These are phyloP conservation scores for Helotiales sp. DNA, from an alignment of 2,329 filamentous ascomycete genomes.

Conservation along the genomic window DNA sequence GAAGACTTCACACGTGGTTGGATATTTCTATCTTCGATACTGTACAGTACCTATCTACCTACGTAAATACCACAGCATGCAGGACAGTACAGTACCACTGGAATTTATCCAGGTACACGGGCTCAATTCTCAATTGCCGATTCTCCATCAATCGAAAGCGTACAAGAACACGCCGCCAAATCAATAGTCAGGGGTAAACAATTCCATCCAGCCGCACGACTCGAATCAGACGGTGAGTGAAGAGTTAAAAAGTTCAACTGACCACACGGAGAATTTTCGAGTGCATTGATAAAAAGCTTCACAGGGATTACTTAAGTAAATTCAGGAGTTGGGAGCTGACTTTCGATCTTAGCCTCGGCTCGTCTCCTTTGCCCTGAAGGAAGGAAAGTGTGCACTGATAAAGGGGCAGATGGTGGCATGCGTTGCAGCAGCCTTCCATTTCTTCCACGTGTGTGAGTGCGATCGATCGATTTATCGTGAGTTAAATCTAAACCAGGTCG, in stretches of 20 bases:
- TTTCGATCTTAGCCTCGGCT: conserved; percentile 12
- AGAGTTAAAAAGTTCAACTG: neutral
- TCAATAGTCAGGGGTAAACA: conserved; percentile 10
- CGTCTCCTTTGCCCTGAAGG: conserved; percentile 4
- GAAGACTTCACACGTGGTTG: neutral
- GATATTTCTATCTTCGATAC: no score
- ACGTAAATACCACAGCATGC: no score
- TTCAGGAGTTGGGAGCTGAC: no score
- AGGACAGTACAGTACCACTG: neutral
- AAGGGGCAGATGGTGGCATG: no score
- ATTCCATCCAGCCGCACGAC: neutral
- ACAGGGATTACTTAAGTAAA: no score
- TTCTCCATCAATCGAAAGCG: conserved; percentile 1
- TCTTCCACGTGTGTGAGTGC: no score
- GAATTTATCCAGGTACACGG: neutral
- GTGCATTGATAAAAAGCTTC: neutral
- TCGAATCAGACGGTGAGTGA: neutral
- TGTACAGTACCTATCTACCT: no score
- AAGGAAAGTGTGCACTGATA: no score
- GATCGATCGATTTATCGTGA: no score
- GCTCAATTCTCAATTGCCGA: neutral
- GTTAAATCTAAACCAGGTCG: no score
- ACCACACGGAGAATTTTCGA: neutral
- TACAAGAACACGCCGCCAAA: no score
- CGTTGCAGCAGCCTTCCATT: no score